phyloP scores from a whole-genome alignment of 169 alveolate species.

The Plasmodium billcollinsi region DNA sequence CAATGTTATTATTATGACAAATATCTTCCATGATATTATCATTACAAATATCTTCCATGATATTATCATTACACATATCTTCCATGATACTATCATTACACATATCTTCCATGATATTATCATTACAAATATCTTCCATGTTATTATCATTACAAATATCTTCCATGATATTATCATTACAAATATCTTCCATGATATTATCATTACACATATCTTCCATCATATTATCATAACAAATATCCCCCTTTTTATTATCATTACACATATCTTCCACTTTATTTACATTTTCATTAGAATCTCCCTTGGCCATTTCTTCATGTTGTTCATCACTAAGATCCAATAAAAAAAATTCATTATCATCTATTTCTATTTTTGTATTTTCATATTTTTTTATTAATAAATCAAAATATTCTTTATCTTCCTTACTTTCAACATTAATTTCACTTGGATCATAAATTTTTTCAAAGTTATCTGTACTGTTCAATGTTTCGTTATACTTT shows the following conservation, averaged over 20 bases:
- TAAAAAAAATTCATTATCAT: slow-evolving; percentile 3
- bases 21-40: too few species aligned
- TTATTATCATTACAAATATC: background rate
- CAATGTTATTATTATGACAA: too few species aligned
- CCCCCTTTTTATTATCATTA: background rate
- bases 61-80: too few species aligned
- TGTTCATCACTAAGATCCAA: background rate
- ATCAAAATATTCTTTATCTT: slow-evolving; percentile 52
- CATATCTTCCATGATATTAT: too few species aligned
- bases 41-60: too few species aligned
- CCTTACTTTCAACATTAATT: slow-evolving; percentile 12
- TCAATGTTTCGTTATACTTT: slow-evolving; percentile 14
- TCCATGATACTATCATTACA: too few species aligned
- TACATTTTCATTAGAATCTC: background rate
- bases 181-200: background rate
- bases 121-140: too few species aligned
- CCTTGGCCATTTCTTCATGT: background rate
- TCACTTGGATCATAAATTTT: slow-evolving; percentile 1
- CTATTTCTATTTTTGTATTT: slow-evolving; percentile 19
- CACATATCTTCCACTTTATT: background rate
- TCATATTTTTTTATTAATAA: slow-evolving; percentile 44
- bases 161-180: background rate
- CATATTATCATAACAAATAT: background rate
- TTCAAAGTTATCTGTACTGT: background rate
- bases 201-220: background rate